Conservation (phyloP, 352 stramenopile genomes). For the Globisporangium radiosum region DNA sequence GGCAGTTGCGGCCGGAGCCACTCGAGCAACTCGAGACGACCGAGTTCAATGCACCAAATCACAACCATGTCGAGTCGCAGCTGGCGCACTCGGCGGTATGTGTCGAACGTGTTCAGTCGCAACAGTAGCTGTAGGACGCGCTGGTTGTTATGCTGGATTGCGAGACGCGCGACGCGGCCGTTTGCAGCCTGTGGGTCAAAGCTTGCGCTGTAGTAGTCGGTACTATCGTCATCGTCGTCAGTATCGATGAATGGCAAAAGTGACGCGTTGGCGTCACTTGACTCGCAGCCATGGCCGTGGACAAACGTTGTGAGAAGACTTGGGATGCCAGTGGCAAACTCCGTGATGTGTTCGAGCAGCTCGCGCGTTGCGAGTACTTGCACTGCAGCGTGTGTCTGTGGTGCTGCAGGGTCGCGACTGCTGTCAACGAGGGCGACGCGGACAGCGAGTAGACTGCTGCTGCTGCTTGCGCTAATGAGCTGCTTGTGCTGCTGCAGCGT, state of each 20-base stretch:
- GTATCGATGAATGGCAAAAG: neutral
- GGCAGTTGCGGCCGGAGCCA: constrained; percentile 2
- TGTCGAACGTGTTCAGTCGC: constrained; percentile 3
- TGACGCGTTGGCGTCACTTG: neutral
- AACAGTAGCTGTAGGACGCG: constrained; percentile 2
- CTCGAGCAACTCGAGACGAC: neutral
- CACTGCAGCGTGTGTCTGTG: neutral
- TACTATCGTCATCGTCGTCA: neutral
- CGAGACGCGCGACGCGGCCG: neutral
- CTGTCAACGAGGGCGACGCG: too few relatives aligned
- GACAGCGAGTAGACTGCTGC: neutral
- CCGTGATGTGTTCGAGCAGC: too few relatives aligned
- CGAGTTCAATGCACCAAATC: constrained; percentile 1
- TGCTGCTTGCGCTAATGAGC: neutral
- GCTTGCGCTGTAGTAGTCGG: constrained; percentile 1
- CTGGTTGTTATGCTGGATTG: neutral
- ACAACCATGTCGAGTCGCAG: constrained; percentile 3
- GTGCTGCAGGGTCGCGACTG: neutral
- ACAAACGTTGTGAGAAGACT: too few relatives aligned
- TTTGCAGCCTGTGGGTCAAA: constrained; percentile 3
- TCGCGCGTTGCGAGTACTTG: too few relatives aligned
- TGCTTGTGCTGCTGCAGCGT: too few relatives aligned
- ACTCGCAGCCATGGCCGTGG: neutral
- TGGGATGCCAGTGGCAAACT: too few relatives aligned
- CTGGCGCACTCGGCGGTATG: neutral